Conservation (phyloP, 352 stramenopile species). For the Phytophthora sp. region DNA sequence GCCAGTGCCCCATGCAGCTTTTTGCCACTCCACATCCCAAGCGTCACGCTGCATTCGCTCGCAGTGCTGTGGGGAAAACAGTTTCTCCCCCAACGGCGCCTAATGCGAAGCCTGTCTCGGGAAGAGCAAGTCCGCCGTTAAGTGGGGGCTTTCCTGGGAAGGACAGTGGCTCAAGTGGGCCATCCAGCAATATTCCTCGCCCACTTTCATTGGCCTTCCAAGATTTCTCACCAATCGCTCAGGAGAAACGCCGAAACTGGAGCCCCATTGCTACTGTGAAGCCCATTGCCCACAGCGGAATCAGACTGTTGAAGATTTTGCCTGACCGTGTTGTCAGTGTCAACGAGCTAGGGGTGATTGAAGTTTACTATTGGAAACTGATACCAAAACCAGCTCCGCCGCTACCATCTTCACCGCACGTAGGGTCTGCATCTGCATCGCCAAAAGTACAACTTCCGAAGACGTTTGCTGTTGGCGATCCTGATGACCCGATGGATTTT, state of each 20-base stretch:
- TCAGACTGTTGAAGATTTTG: slow-evolving; percentile 75
- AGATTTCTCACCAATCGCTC: slow-evolving; percentile 51
- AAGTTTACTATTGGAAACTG: slow-evolving; percentile 87
- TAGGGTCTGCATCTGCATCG: slow-evolving; percentile 12
- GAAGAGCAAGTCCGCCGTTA: slow-evolving; percentile 12
- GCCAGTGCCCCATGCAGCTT: slow-evolving; percentile 97
- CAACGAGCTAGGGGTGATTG: slow-evolving; percentile 86
- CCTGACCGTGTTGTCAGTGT: slow-evolving; percentile 80
- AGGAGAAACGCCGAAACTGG: slow-evolving; percentile 68
- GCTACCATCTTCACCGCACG: slow-evolving; percentile 2
- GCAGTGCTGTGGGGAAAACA: slow-evolving; percentile 29
- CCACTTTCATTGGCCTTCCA: slow-evolving; percentile 74
- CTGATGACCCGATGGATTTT: slow-evolving; percentile 7
- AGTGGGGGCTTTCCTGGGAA: slow-evolving; percentile 10
- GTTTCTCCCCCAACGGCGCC: not conserved
- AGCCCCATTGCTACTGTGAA: slow-evolving; percentile 67
- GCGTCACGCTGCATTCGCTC: slow-evolving; percentile 44
- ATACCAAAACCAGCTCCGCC: slow-evolving; percentile 50
- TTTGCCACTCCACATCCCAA: slow-evolving; percentile 82
- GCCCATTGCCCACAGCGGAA: slow-evolving; percentile 56
- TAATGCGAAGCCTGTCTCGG: slow-evolving; percentile 19
- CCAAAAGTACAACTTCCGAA: slow-evolving; percentile 17
- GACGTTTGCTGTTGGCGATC: slow-evolving; percentile 17
- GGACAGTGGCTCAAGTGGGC: not conserved
- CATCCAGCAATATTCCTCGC: slow-evolving; percentile 40